These are phyloP conservation scores for Stephanocyclus meneghinianus DNA, from an alignment of 352 stramenopile genomes.

Conservation along the genomic window DNA sequence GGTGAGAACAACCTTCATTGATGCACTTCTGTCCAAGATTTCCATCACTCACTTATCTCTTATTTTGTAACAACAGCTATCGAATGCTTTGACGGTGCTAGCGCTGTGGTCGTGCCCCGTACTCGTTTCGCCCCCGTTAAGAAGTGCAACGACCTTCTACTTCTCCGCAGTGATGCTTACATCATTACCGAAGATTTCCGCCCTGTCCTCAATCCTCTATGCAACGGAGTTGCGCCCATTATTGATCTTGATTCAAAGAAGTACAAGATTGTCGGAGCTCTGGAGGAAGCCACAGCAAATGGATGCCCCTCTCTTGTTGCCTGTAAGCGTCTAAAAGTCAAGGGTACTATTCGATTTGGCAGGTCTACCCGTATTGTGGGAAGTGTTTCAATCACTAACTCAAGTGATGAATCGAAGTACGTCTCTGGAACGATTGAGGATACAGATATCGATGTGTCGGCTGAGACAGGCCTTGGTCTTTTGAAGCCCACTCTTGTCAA, in stretches of 20 bases:
- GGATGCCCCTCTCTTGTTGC: constrained; percentile 94
- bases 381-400: constrained; percentile 92
- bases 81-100: constrained; percentile 97
- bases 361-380: constrained; percentile 90
- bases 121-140: constrained; percentile 98
- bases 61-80: constrained; percentile 81
- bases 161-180: constrained; percentile 97
- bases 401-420: constrained; percentile 92
- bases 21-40: neutral
- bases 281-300: constrained; percentile 90
- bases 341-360: constrained; percentile 91
- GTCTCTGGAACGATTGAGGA: constrained; percentile 91
- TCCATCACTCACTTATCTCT: neutral
- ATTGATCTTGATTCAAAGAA: constrained; percentile 95
- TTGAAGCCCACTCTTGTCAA: constrained; percentile 75
- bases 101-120: constrained; percentile 93
- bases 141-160: constrained; percentile 97
- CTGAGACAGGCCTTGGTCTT: constrained; percentile 88
- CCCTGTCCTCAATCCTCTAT: constrained; percentile 90
- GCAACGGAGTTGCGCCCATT: constrained; percentile 91
- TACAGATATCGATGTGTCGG: constrained; percentile 92
- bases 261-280: constrained; percentile 97
- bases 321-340: constrained; percentile 93
- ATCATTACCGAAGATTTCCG: constrained; percentile 93
- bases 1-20: neutral